phyloP scores from a whole-genome alignment of 495 filamentous ascomycete genomes.

The Schizothecium vesticola region DNA sequence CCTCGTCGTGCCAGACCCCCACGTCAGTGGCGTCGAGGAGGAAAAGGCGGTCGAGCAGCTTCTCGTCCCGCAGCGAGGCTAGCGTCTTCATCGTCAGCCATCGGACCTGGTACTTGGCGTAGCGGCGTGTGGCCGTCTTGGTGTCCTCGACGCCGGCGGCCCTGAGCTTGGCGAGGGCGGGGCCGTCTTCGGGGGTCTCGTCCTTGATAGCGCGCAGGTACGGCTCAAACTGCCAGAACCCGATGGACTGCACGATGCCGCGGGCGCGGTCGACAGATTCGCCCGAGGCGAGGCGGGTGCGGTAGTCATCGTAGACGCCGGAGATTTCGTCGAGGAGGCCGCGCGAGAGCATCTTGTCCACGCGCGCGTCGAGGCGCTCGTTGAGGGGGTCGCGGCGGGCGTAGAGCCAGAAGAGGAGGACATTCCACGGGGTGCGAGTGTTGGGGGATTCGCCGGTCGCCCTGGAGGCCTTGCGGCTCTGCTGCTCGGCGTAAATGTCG shows the following conservation, averaged over 20 bases:
- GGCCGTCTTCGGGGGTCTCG: conserved; percentile 17
- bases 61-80: conserved; percentile 51
- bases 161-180: conserved; percentile 35
- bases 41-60: conserved; percentile 54
- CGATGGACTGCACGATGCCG: conserved; percentile 95
- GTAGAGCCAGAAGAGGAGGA: conserved; percentile 84
- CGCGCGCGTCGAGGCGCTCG: conserved; percentile 64
- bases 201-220: conserved; percentile 54
- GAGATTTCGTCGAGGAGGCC: conserved; percentile 67
- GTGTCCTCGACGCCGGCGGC: conserved; percentile 46
- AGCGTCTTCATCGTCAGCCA: conserved; percentile 86
- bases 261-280: conserved; percentile 59
- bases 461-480: conserved; percentile 27
- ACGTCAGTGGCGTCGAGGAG: conserved; percentile 69
- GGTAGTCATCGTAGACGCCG: conserved; percentile 52
- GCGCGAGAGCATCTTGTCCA: conserved; percentile 72
- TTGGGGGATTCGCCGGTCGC: conserved; percentile 11
- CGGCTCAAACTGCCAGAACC: conserved; percentile 80
- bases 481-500: conserved; percentile 81
- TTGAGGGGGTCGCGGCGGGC: conserved; percentile 60
- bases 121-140: conserved; percentile 77
- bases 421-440: conserved; percentile 48
- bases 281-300: conserved; percentile 42
- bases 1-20: conserved; percentile 47
- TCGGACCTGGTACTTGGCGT: conserved; percentile 72